A percentile compares a stretch with the other conserved stretches of the same genome.
Conservation (phyloP, 192 early-diverging fungal species). For the Pilaira anomala region DNA sequence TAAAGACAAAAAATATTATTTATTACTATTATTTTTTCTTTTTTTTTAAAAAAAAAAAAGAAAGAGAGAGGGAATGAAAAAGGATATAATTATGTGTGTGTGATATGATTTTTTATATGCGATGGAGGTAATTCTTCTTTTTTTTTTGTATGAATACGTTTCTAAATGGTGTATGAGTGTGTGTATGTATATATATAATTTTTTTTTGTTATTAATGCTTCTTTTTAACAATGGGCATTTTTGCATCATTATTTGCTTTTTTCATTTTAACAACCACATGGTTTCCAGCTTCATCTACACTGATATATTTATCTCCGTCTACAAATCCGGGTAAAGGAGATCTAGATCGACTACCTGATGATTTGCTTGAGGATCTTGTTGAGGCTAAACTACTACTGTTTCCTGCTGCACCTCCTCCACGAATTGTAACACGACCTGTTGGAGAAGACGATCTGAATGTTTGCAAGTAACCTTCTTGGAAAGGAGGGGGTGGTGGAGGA, state of each 20-base stretch:
- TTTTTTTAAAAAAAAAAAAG: too few relatives aligned
- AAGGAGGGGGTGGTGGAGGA: background rate
- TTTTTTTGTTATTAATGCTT: constrained; percentile 7
- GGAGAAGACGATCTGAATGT: constrained; percentile 23
- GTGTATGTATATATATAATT: too few relatives aligned
- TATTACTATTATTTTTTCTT: too few relatives aligned
- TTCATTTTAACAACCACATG: constrained; percentile 33
- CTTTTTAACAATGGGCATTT: constrained; percentile 18
- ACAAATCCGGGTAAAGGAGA: constrained; percentile 26
- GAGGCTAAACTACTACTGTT: constrained; percentile 2
- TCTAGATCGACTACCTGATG: constrained; percentile 13
- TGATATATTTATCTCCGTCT: constrained; percentile 33
- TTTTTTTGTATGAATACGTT: too few relatives aligned
- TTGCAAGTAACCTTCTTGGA: constrained; percentile 19
- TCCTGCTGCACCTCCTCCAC: constrained; percentile 17
- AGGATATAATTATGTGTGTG: too few relatives aligned
- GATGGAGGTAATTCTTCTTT: too few relatives aligned
- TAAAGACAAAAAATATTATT: too few relatives aligned
- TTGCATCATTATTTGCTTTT: constrained; percentile 28
- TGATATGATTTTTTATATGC: too few relatives aligned
- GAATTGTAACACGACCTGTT: constrained; percentile 21
- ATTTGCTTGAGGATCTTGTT: constrained; percentile 19
- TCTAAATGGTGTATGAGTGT: too few relatives aligned
- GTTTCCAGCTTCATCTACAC: constrained; percentile 33
- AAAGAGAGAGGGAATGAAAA: too few relatives aligned